Evolutionary conservation across 208 protist species (phyloP), one percentile per base, ranked within the genome.

Genomic region (Acanthamoeba castellanii): DNA sequence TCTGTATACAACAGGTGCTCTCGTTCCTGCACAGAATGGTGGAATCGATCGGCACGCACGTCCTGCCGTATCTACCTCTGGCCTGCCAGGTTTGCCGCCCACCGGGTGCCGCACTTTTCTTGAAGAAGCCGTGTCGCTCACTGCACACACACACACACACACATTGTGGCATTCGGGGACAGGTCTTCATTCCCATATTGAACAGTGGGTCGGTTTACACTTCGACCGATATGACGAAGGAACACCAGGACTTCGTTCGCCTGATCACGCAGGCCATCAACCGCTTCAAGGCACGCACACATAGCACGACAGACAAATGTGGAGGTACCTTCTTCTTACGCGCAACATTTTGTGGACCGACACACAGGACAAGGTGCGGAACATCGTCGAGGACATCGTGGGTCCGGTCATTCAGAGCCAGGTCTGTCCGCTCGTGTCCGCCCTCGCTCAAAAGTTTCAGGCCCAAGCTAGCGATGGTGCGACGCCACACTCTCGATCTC

Each of bases 141-240:
- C 45, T 2, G 7, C 45, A 47, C 45, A 47, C 45, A 9, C 8
- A 9, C 2, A 4, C 45, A 9, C 45, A 47, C 45, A 47, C 45
- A 9, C 8, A 9, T 11, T 47, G 45, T 47, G 45, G 45, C 8
- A 47, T 47, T 47, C 37, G 37, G 37, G 22, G 25, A 8, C 47
- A 85, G 78, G 45, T 85, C n/a, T 85, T 85, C 78, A 85, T 85
- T n/a, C 78, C 78, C 13, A 50, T 85, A 22, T 59, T 85, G 72
- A 81, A 81, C 37, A 59, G 52, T 22, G 52, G 52, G 0, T 14
- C 52, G 13, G 52, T 59, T 59, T 59, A 25, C 70, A 78, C 30
- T 20, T 45, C 70, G 70, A 34, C 45, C 78, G 78, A 85, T 42
- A 25, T 57, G 45, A 59, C 47, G 13, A 85, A 85, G 78, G 78